These are phyloP conservation scores for Chalara sp. DNA, from an alignment of 2,329 filamentous ascomycete species.

Conservation along the genomic window DNA sequence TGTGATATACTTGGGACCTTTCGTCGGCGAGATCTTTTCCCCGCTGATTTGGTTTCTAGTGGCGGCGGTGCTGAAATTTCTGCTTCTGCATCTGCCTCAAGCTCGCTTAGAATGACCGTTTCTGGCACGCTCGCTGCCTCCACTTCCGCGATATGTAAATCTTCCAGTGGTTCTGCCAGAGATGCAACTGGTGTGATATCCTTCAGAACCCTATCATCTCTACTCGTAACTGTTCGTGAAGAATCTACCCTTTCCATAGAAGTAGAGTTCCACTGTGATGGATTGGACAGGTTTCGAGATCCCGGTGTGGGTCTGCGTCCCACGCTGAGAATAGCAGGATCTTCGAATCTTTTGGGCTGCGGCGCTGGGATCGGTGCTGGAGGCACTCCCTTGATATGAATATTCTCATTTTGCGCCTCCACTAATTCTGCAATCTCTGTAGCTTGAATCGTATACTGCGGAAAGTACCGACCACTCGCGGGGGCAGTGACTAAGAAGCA, in stretches of 20 bases:
- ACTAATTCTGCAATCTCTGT: conserved; percentile 25
- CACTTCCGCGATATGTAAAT: conserved; percentile 28
- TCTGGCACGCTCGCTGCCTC: conserved; percentile 12
- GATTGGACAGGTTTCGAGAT: conserved; percentile 6
- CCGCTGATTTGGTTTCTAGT: conserved; percentile 18
- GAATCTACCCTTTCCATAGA: conserved; percentile 23
- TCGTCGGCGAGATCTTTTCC: conserved; percentile 38
- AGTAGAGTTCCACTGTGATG: conserved; percentile 25
- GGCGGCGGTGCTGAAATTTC: conserved; percentile 13
- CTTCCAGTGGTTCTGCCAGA: conserved; percentile 38
- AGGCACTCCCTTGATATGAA: background rate
- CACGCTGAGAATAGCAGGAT: conserved; percentile 29
- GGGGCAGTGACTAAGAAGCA: conserved; percentile 21
- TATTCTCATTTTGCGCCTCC: conserved; percentile 25
- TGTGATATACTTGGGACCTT: conserved; percentile 6
- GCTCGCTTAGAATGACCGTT: conserved; percentile 18
- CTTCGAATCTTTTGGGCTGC: conserved; percentile 19
- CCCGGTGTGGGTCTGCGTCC: conserved; percentile 28
- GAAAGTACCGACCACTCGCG: conserved; percentile 23
- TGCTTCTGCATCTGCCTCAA: conserved; percentile 10
- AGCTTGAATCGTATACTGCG: conserved; percentile 27
- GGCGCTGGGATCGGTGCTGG: conserved; percentile 5
- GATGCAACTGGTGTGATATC: conserved; percentile 30
- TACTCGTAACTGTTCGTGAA: conserved; percentile 14
- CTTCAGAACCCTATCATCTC: conserved; percentile 12